Evolutionary conservation across 192 early-diverging fungal species (phyloP).

Genomic region (Coemansia sp.): DNA sequence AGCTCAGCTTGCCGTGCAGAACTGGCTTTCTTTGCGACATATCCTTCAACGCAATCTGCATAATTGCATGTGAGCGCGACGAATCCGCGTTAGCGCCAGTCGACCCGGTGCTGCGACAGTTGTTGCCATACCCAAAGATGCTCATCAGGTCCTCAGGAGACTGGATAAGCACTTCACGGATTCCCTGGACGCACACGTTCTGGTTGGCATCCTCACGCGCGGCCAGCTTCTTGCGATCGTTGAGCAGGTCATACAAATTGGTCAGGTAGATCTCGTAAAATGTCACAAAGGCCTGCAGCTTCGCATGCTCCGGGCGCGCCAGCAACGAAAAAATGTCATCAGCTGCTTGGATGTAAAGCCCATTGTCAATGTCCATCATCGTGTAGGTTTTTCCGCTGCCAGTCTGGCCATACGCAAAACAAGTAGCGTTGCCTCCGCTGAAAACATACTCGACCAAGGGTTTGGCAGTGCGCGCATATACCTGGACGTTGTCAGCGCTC

Average conservation of each 20-base stretch:
- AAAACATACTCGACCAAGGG: slow-evolving; percentile 96
- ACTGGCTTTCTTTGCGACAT: slow-evolving; percentile 59
- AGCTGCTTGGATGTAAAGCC: slow-evolving; percentile 91
- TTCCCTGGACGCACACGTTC: slow-evolving; percentile 88
- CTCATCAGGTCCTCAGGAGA: slow-evolving; percentile 85
- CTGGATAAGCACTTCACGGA: slow-evolving; percentile 85
- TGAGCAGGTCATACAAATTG: slow-evolving; percentile 91
- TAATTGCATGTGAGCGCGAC: slow-evolving; percentile 95
- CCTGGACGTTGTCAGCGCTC: slow-evolving; percentile 74
- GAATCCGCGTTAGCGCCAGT: slow-evolving; percentile 95
- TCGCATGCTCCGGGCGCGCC: slow-evolving; percentile 63
- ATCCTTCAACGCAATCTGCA: slow-evolving; percentile 87
- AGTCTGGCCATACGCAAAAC: slow-evolving; percentile 97
- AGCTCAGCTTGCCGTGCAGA: slow-evolving; percentile 85
- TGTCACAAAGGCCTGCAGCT: slow-evolving; percentile 80
- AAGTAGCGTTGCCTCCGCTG: slow-evolving; percentile 93
- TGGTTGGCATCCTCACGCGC: slow-evolving; percentile 96
- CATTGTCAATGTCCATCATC: slow-evolving; percentile 87
- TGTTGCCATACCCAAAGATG: slow-evolving; percentile 92
- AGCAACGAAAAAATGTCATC: slow-evolving; percentile 86
- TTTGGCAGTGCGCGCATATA: slow-evolving; percentile 88
- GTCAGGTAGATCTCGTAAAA: slow-evolving; percentile 99
- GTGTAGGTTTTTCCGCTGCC: slow-evolving; percentile 97
- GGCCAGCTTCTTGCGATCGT: slow-evolving; percentile 85
- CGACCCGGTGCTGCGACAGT: slow-evolving; percentile 86